A percentile compares a stretch with the other conserved stretches of the same genome.
These are phyloP conservation scores for Neonectria neomacrospora DNA, from an alignment of 2,329 filamentous ascomycete species.

Conservation along the genomic window DNA sequence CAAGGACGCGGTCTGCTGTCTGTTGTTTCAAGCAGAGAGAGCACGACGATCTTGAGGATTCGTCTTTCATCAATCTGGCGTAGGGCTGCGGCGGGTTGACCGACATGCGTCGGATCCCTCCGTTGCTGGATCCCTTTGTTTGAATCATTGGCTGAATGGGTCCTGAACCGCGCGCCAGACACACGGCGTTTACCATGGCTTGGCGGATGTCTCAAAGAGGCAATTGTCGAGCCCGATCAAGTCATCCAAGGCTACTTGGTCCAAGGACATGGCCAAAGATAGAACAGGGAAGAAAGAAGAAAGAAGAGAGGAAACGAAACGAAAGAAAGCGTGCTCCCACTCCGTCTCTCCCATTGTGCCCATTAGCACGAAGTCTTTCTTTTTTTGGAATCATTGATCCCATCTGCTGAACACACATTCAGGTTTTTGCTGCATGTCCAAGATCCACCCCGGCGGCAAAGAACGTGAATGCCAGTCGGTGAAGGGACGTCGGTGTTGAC, in stretches of 20 bases:
- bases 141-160: background rate
- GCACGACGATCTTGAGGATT: background rate
- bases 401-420: background rate
- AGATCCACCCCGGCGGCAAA: conserved; percentile 5
- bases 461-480: background rate
- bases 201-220: background rate
- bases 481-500: too few relatives aligned
- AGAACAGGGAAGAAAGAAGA: background rate
- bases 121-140: background rate
- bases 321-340: background rate
- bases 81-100: conserved; percentile 6
- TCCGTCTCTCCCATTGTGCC: background rate
- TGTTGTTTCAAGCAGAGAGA: conserved; percentile 6
- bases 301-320: background rate
- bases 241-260: background rate
- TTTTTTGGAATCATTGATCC: background rate
- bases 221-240: background rate
- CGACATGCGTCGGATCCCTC: background rate
- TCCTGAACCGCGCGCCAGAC: conserved; percentile 20
- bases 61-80: background rate
- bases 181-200: background rate
- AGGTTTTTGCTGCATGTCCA: background rate
- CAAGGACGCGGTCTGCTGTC: background rate
- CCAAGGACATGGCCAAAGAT: background rate
- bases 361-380: background rate